A percentile compares a stretch with the other conserved stretches of the same genome.
Conservation (phyloP, 257 asterid species). For the Nicotiana tomentosiformis region DNA sequence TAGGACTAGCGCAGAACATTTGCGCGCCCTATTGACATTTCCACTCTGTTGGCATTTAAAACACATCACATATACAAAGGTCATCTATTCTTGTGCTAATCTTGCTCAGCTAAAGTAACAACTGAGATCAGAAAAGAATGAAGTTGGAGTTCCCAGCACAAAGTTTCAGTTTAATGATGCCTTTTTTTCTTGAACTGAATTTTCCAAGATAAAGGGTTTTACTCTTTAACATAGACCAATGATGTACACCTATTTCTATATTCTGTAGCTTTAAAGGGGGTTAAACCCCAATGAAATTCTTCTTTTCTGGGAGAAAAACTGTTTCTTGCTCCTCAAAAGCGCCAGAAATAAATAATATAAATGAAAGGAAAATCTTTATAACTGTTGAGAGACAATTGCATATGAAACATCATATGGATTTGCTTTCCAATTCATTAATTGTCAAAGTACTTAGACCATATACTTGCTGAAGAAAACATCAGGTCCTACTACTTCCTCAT, state of each 20-base stretch:
- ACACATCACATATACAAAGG: slow-evolving; percentile 17
- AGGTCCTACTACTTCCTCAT: slow-evolving; percentile 2
- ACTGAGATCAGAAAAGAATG: neutral
- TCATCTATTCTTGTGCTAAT: no score
- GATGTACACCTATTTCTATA: no score
- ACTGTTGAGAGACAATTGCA: neutral
- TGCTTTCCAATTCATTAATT: slow-evolving; percentile 9
- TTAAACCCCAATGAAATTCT: no score
- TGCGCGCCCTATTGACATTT: slow-evolving; percentile 5
- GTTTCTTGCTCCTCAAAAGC: no score
- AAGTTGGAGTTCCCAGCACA: neutral
- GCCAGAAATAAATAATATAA: no score
- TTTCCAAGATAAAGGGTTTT: no score
- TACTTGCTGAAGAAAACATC: neutral
- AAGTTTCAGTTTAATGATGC: no score
- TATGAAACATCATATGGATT: slow-evolving; percentile 10
- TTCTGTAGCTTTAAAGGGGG: no score
- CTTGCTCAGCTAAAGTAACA: neutral
- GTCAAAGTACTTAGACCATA: neutral
- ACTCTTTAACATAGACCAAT: no score
- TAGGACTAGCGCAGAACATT: neutral
- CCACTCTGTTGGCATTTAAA: slow-evolving; percentile 17
- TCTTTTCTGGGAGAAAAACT: no score
- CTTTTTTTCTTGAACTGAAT: no score
- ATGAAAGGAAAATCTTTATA: no score